These are phyloP conservation scores for Oryza glumipatula DNA, from an alignment of 176 grass and related monocot genomes.

Conservation along the genomic window DNA sequence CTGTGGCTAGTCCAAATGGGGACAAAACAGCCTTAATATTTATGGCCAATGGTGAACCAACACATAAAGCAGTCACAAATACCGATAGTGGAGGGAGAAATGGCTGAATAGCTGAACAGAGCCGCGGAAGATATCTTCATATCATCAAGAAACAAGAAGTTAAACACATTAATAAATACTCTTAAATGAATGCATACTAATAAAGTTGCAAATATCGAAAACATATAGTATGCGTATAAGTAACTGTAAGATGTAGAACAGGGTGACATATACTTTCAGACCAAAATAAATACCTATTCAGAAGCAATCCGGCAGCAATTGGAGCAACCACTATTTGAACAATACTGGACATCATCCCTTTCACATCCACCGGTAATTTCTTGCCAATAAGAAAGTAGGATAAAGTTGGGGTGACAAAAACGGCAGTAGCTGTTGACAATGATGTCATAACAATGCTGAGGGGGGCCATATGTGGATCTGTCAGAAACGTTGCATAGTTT, in stretches of 20 bases:
- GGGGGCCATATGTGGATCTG: slow-evolving; percentile 87
- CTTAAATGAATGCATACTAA: slow-evolving; percentile 12
- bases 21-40: slow-evolving; percentile 89
- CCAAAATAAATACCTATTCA: slow-evolving; percentile 69
- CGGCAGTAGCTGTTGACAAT: slow-evolving; percentile 86
- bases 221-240: neutral
- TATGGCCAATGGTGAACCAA: slow-evolving; percentile 93
- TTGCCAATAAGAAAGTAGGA: slow-evolving; percentile 93
- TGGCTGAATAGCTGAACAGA: slow-evolving; percentile 85
- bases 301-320: slow-evolving; percentile 86
- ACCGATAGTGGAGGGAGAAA: slow-evolving; percentile 91
- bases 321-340: slow-evolving; percentile 94
- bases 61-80: slow-evolving; percentile 95
- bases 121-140: slow-evolving; percentile 74
- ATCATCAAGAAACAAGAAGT: slow-evolving; percentile 17
- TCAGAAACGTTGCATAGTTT: slow-evolving; percentile 93
- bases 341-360: slow-evolving; percentile 97
- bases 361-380: slow-evolving; percentile 91
- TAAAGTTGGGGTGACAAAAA: slow-evolving; percentile 86
- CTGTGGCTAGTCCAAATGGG: slow-evolving; percentile 74
- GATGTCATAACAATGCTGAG: slow-evolving; percentile 99
- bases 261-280: neutral
- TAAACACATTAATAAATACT: slow-evolving; percentile 18
- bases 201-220: slow-evolving; percentile 26
- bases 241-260: slow-evolving; percentile 20